A percentile compares a stretch with the other conserved stretches of the same genome.
Conservation (phyloP, 2,329 filamentous ascomycete genomes). For the Aspergillus awamori region DNA sequence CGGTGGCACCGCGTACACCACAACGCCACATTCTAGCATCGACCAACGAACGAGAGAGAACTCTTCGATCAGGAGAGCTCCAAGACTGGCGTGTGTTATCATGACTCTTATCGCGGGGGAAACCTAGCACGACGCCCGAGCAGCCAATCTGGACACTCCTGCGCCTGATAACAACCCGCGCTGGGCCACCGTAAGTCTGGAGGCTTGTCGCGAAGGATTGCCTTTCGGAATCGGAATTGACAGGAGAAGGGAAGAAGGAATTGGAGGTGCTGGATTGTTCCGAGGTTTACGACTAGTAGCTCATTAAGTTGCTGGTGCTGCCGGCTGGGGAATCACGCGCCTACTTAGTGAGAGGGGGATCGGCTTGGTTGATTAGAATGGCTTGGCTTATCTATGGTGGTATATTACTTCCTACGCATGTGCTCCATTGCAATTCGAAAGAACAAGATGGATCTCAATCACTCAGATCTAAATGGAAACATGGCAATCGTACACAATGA, state of each 20-base stretch:
- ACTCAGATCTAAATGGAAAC: not conserved
- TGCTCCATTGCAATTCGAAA: not conserved
- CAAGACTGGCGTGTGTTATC: not conserved
- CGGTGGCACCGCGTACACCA: not conserved
- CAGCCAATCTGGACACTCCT: not conserved
- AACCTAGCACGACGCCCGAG: not conserved
- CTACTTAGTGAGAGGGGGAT: too few species aligned
- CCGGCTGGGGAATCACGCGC: too few species aligned
- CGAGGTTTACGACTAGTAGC: too few species aligned
- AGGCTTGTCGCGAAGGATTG: too few species aligned
- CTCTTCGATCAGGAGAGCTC: not conserved
- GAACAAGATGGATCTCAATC: not conserved
- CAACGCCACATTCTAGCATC: not conserved
- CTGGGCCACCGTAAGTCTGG: not conserved
- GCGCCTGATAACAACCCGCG: slow-evolving; percentile 2
- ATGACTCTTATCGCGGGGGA: not conserved
- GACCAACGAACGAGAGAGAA: not conserved
- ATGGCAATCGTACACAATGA: not conserved
- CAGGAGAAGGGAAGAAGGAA: not conserved
- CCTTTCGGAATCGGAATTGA: not conserved
- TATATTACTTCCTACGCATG: too few species aligned
- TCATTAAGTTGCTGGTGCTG: too few species aligned
- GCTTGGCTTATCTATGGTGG: not conserved
- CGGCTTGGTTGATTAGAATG: not conserved
- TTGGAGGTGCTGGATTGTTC: too few species aligned